Base-by-base conservation (phyloP, 257 asterid genomes). In the Penstemon eatonii region DNA sequence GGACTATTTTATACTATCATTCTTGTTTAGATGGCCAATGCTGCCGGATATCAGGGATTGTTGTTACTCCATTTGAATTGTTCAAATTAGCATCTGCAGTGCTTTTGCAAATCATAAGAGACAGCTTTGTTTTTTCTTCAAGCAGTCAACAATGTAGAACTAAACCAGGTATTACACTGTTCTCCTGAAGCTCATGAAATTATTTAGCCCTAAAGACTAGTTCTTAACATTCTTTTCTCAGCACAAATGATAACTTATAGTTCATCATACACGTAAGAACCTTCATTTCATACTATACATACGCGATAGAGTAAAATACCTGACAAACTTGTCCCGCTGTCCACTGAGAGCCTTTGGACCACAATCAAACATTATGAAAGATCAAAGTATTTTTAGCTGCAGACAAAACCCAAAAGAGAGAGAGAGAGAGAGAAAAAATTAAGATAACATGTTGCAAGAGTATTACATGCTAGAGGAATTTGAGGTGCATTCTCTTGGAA, bases 301-400 rank as follows among this genome's bases (percentile, higher is more conserved):
- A 50, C 71, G 66, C 37, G 36, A 65, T 45, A 44, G 41, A 71
- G 69, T 47, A 46, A 19, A 13, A 52, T 86, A 93, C 99, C 99
- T 93, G 68, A 83, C 79, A 76, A 93, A 93, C 79, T 86, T 88
- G 82, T 93, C 99, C 25, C 89, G 85, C 84, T 88, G 95, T 56
- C 96, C 94, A 62, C 76, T 57, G 51, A 83, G 96, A 69, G 87
- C 71, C 87, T 86, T 89, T 73, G 95, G 74, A 56, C 89, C 83
- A 56, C 83, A 84, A 73, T 93, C 99, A 74, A 84, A 88, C 99
- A 93, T 93, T 66, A 79, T 78, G 74, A 37, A 69, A 41, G 70
- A 70, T 66, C 51, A 78, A 65, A 63, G 77, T 62, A 64, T 63
- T 75, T 44, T 47, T 69, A 71, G 66, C 95, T 87, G 96, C 89